Conservation (phyloP, 805 yeast genomes). For the Spathaspora boniae region DNA sequence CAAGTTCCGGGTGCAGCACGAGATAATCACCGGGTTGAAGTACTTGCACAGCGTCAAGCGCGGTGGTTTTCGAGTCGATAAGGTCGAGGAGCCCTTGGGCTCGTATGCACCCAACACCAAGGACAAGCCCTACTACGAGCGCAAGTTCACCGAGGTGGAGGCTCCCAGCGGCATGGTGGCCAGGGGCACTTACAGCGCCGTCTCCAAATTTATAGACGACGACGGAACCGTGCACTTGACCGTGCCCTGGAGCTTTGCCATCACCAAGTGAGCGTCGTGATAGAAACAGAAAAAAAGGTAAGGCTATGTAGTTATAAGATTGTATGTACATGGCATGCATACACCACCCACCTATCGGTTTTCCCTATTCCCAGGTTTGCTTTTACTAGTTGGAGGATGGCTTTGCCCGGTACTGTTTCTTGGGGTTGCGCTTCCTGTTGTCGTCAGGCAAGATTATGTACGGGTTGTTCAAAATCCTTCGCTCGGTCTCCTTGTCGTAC, state of each 20-base stretch:
- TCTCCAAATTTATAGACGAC: constrained; percentile 82
- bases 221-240: constrained; percentile 71
- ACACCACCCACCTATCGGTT: not conserved
- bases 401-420: too few species aligned
- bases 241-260: constrained; percentile 83
- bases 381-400: too few species aligned
- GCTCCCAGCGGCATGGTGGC: constrained; percentile 91
- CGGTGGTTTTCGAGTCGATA: constrained; percentile 84
- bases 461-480: constrained; percentile 25
- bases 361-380: not conserved
- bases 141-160: constrained; percentile 57
- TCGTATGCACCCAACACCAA: constrained; percentile 86
- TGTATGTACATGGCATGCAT: too few species aligned
- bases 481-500: constrained; percentile 24
- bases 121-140: constrained; percentile 73
- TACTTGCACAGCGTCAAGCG: constrained; percentile 83
- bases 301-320: too few species aligned
- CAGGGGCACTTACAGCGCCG: constrained; percentile 80
- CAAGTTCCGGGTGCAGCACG: constrained; percentile 83
- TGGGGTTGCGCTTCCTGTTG: constrained; percentile 2
- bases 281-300: too few species aligned
- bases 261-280: constrained; percentile 51
- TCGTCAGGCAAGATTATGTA: constrained; percentile 26
- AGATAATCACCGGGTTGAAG: constrained; percentile 85
- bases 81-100: constrained; percentile 83